Evolutionary conservation across 2,329 filamentous ascomycete genomes (phyloP), one percentile per base, ranked within the genome.

Genomic region (Calonectria montana): DNA sequence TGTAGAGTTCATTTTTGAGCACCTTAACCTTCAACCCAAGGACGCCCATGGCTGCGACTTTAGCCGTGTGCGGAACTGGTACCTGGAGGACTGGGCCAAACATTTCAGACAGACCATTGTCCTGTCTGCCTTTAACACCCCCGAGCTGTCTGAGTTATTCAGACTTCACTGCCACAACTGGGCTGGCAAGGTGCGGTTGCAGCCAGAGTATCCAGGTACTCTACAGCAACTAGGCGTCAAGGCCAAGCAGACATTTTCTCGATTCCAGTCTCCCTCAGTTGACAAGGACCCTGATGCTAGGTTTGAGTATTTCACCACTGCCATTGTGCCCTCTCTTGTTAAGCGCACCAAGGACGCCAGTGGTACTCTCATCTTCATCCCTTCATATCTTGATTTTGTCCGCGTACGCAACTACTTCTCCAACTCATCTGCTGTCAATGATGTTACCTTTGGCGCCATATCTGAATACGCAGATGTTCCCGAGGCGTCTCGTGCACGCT

Each of bases 31-130:
- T 25, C 94, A 97, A 79, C 96, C 97, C 43, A 94, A 93, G 80
- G 94, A 97, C 78, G 91, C 94, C 1, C 96, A 98, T 82, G 96
- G 94, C 75, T 97, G 95, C 79, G 97, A 99, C 85, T 98, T 98
- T 82, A 94, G 93, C 76, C 94, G 97, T 21, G 94, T 98, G 7
- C 90, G 96, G 63, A 91, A 88, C 74, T 98, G 95, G 95, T 98
- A 98, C 81, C 89, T 98, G n/a, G 95, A 98, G 78, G 92, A 93
- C 78, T 92, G 95, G 77, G 93, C 96, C 25, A 91, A 90, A 73
- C 88, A 93, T 81, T 91, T 97, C 80, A 93, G 97, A 18, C 97
- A 99, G 82, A 98, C 94, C 0, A 89, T 98, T 74, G 84, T 98
- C 18, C 85, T 97, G 69, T 91, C 94, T 29, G 91, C 93, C 31